Conservation (phyloP, 768 basidiomycete species). For the Multifurca ochricompacta region DNA sequence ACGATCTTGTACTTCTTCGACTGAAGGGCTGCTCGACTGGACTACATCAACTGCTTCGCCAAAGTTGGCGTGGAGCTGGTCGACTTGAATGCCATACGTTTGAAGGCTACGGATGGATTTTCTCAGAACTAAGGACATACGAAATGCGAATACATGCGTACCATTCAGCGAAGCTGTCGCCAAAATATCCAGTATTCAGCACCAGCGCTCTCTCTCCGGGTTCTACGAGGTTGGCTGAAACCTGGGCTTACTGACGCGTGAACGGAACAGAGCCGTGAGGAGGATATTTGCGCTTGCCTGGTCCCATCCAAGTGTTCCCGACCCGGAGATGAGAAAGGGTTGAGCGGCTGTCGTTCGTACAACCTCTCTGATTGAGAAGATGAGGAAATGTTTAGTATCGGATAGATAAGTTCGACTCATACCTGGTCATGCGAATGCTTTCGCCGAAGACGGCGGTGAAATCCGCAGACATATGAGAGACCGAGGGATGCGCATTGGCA, state of each 20-base stretch:
- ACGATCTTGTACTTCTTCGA: conserved; percentile 80
- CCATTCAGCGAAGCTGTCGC: conserved; percentile 86
- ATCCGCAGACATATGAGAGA: conserved; percentile 84
- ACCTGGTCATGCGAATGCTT: conserved; percentile 79
- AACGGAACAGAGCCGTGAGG: background rate
- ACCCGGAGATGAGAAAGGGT: conserved; percentile 90
- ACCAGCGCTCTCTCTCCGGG: conserved; percentile 73
- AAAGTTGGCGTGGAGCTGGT: conserved; percentile 73
- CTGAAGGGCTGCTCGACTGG: conserved; percentile 65
- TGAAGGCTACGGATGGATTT: conserved; percentile 45
- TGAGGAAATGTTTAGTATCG: conserved; percentile 1
- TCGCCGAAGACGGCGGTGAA: conserved; percentile 87
- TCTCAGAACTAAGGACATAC: background rate
- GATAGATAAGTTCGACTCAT: conserved; percentile 20
- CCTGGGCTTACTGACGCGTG: conserved; percentile 34
- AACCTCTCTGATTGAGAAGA: conserved; percentile 46
- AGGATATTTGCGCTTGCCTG: conserved; percentile 41
- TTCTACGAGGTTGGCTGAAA: conserved; percentile 86
- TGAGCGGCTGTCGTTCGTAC: conserved; percentile 73
- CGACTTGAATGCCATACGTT: conserved; percentile 83
- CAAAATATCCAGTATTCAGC: conserved; percentile 89
- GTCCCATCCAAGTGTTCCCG: conserved; percentile 96
- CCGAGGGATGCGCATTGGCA: conserved; percentile 87
- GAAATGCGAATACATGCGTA: conserved; percentile 28
- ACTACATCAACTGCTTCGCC: conserved; percentile 62